Evolutionary conservation across 179 eudicot species (phyloP), one percentile per base, ranked within the genome.

Genomic region (Gypsophila paniculata): DNA sequence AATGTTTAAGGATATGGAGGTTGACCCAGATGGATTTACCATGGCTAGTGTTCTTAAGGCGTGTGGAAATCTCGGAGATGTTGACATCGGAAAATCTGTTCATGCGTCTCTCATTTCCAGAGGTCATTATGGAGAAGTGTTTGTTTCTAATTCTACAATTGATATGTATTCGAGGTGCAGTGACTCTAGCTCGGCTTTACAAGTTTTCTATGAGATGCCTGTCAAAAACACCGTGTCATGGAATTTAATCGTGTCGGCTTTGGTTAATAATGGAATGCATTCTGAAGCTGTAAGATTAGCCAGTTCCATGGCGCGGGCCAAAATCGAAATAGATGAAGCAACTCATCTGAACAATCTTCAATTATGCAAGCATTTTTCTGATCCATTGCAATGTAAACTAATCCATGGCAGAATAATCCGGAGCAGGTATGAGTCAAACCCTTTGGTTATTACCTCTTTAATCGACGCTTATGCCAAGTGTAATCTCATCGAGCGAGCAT

Each of bases 391-490:
- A 15, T 88, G 98, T 85, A 87, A 84, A 81, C 81, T 66, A 67
- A 76, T 90, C 70, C 98, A 92, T 52, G 64, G 81, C 10, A 80
- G 70, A 67, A 55, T 89, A 49, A 19, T 90, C 15, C 76, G 89
- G 38, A 48, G 19, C 46, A 77, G 81, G 52, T 78, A 81, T 52
- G 92, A 88, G 68, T 76, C 74, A 12, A 90, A 92, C 65, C 77
- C 81, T 58, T 58, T 88, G 83, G 82, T 88, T 36, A 26, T 82
- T 55, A 86, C 81, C 74, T 82, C 94, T 42, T 83, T 92, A 38
- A 85, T 92, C 10, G 92, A 92, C 68, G 85, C 90, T 52, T 92
- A 92, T 71, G 86, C 96, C 52, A 90, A 85, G 77, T 87, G 95
- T 79, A 75, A 82, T 76, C 80, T 78, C 65, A 80, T 90, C 34